Base-by-base conservation (phyloP, 148 eudicot genomes). In the Dianthus caryophyllus region DNA sequence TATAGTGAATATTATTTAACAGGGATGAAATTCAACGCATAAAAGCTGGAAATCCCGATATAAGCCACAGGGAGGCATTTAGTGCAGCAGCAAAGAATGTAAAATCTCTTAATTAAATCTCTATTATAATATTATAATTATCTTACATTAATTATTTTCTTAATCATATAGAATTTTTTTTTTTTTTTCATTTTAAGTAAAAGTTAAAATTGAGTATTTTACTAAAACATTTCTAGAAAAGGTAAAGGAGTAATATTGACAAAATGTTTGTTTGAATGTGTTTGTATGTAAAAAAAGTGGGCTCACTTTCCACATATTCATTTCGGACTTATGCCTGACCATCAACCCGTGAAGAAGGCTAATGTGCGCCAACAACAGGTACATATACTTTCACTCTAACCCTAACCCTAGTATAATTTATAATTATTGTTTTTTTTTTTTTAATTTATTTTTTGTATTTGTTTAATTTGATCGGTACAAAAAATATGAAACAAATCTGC, bases 11-110 rank as follows among this genome's bases (percentile, higher is more conserved):
- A n/a, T n/a, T n/a, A 52, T 49, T 58, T 13, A 73, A 71, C 77
- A 94, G 99, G 92, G 99, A 94, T 64, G 99, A 94, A 89, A 94
- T 94, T 75, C 99, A 94, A 85, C 87, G 97, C 61, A 94, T 94
- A 77, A 94, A 94, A 82, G 99, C 99, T 67, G 96, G 90, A 76
- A 94, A 94, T 79, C 99, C 99, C 41, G 99, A 94, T 78, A 94
- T 94, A 31, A 94, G 96, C 61, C 99, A 94, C 79, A 94, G 99
- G 80, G 97, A 94, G 77, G 99, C 99, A 65, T 94, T 94, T 79
- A 94, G 99, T 85, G 97, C 99, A 1, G 99, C 99, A 77, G 99
- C 99, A 50, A 94, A 94, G 84, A 94, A 94, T 73, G 99, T 90
- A 82, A 81, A 57, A 59, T 71, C 38, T 46, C 52, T 17, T 9